phyloP scores from a whole-genome alignment of 208 protist species.

The Phytomonas francai region DNA sequence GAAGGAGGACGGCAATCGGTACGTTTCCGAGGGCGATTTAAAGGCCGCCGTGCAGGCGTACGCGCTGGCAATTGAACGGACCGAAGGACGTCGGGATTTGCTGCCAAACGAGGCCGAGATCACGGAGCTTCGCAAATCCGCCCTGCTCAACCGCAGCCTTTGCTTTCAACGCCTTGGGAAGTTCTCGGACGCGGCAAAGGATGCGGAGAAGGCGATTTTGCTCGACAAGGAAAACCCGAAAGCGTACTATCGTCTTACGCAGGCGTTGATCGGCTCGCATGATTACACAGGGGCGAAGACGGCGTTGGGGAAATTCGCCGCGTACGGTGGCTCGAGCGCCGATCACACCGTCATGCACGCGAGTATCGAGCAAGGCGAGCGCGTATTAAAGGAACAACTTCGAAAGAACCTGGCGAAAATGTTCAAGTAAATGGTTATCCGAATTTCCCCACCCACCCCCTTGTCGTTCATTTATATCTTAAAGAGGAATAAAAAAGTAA shows the following conservation, averaged over 20 bases:
- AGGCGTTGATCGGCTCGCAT: constrained; percentile 33
- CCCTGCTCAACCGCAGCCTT: constrained; percentile 63
- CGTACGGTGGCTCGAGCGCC: constrained; percentile 19
- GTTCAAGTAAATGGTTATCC: constrained; percentile 19
- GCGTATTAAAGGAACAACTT: constrained; percentile 28
- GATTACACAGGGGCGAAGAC: constrained; percentile 41
- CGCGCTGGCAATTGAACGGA: constrained; percentile 38
- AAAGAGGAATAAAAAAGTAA: too few species aligned
- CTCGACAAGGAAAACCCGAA: constrained; percentile 45
- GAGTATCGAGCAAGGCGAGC: constrained; percentile 23
- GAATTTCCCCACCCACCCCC: constrained; percentile 1
- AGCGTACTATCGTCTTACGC: constrained; percentile 54
- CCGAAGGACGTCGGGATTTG: constrained; percentile 61
- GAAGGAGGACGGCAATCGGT: constrained; percentile 54
- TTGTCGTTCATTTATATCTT: not conserved
- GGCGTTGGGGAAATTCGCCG: constrained; percentile 26
- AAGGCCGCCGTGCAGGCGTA: constrained; percentile 53
- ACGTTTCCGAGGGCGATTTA: constrained; percentile 37
- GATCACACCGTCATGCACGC: constrained; percentile 34
- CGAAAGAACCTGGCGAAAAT: constrained; percentile 65
- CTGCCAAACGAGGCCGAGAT: constrained; percentile 43
- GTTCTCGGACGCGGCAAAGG: constrained; percentile 28
- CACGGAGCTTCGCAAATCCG: constrained; percentile 37
- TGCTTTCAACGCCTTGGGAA: constrained; percentile 25
- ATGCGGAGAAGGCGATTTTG: constrained; percentile 28